Base-by-base conservation (phyloP, 257 asterid genomes). In the Penstemon newberryi region DNA sequence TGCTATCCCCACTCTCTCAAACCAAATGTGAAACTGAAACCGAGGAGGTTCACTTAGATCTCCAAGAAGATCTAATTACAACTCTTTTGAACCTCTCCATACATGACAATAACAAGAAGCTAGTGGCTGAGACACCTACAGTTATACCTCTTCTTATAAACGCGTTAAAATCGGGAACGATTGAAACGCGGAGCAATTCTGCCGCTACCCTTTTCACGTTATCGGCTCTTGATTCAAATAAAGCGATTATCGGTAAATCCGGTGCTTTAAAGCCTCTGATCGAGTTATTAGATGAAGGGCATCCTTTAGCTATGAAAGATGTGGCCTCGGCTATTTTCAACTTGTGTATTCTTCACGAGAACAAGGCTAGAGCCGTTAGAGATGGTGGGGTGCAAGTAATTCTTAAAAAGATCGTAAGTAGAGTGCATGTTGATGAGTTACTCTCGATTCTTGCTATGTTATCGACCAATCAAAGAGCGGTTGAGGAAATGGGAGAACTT, bases 121-220 rank as follows among this genome's bases (percentile, higher is more conserved):
- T 76, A 2, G 99, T 94, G 7, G 98, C 94, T 1, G 95, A 89
- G 56, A 91, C 89, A 3, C 94, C 95, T 1, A 73, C 12, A 55
- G 96, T 81, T 54, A 78, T 94, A 67, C 88, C 89, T 11, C 75
- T 89, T 61, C 94, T 94, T 8, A 62, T 85, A 41, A 83, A 75
- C 15, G 95, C 98, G 2, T 57, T 94, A 42, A 72, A 59, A 54
- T 73, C 78, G 0, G 99, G 96, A 58, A 89, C 96, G 2, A 73
- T 86, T 3, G 87, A 83, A 41, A 91, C 91, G 0, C 83, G 89
- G 79, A 86, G 89, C 79, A 94, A 94, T 75, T 96, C 98, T 7
- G 96, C 98, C 2, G 98, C 98, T 5, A 84, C 98, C 40, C 85
- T 92, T 54, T 92, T 92, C 80, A 86, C 97, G 3, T 65, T 92